Evolutionary conservation across 306 rosid species (phyloP).

Genomic region (Quercus robur): DNA sequence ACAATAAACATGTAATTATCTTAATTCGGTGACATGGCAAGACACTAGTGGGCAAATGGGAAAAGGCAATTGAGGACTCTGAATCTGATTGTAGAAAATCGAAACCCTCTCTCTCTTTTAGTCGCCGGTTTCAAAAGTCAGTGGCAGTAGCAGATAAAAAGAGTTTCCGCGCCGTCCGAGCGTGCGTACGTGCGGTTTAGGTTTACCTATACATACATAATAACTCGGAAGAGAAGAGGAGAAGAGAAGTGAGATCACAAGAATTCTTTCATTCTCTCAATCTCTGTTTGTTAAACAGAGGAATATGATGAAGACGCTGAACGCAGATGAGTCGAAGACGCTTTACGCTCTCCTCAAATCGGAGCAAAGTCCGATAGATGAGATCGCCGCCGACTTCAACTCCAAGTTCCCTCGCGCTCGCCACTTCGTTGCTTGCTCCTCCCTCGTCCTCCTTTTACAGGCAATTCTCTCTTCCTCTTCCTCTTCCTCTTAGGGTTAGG

Average conservation of each 20-base stretch:
- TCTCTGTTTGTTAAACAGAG: background rate
- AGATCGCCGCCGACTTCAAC: conserved; percentile 62
- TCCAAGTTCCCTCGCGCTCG: conserved; percentile 44
- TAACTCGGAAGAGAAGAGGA: too few relatives aligned
- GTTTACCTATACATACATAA: too few relatives aligned
- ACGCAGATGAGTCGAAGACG: conserved; percentile 55
- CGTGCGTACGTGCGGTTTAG: too few relatives aligned
- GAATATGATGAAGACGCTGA: conserved; percentile 38
- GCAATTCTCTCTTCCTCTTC: conserved; percentile 10
- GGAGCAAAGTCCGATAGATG: conserved; percentile 60
- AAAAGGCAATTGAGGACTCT: background rate
- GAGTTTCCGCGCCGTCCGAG: background rate
- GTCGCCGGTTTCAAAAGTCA: background rate
- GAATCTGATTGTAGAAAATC: background rate
- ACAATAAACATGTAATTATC: too few relatives aligned
- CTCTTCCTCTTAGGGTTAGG: background rate
- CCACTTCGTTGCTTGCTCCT: conserved; percentile 67
- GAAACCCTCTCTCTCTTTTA: background rate
- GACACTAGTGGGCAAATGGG: too few relatives aligned
- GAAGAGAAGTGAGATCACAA: background rate
- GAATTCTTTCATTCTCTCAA: background rate
- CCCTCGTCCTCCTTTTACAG: conserved; percentile 64
- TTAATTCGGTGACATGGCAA: too few relatives aligned
- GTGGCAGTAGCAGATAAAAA: background rate
- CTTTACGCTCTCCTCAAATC: conserved; percentile 49